phyloP scores from a whole-genome alignment of 164 flowering plant genomes.

The Warburgia ugandensis region DNA sequence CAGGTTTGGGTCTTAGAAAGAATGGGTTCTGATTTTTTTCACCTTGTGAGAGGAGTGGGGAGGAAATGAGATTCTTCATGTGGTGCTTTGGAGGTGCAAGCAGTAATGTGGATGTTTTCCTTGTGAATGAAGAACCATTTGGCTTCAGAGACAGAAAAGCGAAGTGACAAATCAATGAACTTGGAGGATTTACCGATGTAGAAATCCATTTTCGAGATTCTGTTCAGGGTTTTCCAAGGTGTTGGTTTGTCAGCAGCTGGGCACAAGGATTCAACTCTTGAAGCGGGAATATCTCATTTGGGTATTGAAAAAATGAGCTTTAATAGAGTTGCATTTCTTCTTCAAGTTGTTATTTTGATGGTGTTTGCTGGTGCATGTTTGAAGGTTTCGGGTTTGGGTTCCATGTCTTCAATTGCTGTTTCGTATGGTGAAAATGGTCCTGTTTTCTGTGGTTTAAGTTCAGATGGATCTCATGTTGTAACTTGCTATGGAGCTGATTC shows the following conservation, averaged over 20 bases:
- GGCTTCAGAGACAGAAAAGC: too few relatives aligned
- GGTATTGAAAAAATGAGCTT: slow-evolving; percentile 23
- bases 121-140: too few relatives aligned
- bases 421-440: slow-evolving; percentile 93
- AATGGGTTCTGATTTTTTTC: too few relatives aligned
- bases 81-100: too few relatives aligned
- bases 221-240: neutral
- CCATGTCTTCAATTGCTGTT: slow-evolving; percentile 88
- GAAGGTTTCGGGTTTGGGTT: slow-evolving; percentile 58
- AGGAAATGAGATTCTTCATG: too few relatives aligned
- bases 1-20: too few relatives aligned
- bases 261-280: neutral
- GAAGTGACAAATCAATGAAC: too few relatives aligned
- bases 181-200: neutral
- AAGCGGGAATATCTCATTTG: slow-evolving; percentile 9
- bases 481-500: slow-evolving; percentile 78
- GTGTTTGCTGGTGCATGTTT: slow-evolving; percentile 26
- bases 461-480: slow-evolving; percentile 81
- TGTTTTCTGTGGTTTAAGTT: slow-evolving; percentile 71
- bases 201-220: neutral
- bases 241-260: neutral
- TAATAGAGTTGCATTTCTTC: slow-evolving; percentile 22
- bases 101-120: too few relatives aligned
- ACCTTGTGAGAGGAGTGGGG: too few relatives aligned
- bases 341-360: slow-evolving; percentile 23